phyloP scores from a whole-genome alignment of 768 basidiomycete species.

The Lactarius hatsudake region DNA sequence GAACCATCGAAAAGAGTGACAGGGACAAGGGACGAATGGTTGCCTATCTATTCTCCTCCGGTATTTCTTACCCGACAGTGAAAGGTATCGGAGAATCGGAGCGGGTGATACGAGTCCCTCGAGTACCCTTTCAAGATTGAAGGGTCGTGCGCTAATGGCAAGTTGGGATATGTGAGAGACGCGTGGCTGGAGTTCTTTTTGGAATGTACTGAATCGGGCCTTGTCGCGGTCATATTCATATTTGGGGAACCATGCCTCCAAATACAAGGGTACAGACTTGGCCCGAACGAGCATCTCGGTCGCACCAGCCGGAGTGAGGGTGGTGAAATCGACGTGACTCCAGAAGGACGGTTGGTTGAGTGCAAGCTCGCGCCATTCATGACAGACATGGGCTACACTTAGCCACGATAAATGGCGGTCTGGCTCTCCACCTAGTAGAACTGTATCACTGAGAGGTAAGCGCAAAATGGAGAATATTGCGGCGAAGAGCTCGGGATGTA shows the following conservation, averaged over 20 bases:
- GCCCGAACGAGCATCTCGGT: neutral
- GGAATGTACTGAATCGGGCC: too few species aligned
- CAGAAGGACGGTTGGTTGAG: neutral
- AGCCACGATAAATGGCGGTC: neutral
- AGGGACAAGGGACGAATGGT: too few species aligned
- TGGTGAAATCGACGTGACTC: neutral
- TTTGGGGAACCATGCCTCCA: neutral
- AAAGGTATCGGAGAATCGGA: neutral
- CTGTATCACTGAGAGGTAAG: too few species aligned
- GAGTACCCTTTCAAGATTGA: neutral
- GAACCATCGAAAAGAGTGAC: neutral
- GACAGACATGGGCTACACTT: neutral
- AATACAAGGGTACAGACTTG: neutral
- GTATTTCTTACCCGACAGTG: neutral
- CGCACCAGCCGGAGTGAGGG: neutral
- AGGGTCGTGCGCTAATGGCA: neutral
- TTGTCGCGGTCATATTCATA: too few species aligned
- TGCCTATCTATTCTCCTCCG: too few species aligned
- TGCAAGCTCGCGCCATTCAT: neutral
- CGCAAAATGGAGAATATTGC: neutral
- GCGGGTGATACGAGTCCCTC: neutral
- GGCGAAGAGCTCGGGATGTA: neutral
- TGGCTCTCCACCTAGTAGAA: too few species aligned
- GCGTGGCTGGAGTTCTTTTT: neutral
- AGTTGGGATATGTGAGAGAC: neutral